phyloP scores from a whole-genome alignment of 164 flowering plant species.

The Tetracentron sinense region DNA sequence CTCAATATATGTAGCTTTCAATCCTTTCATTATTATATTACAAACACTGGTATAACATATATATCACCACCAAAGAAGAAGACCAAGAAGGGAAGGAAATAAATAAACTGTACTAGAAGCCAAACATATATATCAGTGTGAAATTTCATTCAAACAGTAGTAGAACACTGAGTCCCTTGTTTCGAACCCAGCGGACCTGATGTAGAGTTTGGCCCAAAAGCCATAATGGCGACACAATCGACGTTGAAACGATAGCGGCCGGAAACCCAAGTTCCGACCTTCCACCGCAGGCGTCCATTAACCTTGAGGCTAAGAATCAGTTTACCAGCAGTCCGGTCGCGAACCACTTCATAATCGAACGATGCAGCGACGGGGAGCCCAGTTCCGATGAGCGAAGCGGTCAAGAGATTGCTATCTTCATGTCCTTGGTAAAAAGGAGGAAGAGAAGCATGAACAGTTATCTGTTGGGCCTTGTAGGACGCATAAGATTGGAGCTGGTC shows the following conservation, averaged over 20 bases:
- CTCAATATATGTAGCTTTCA: too few relatives aligned
- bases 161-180: constrained; percentile 49
- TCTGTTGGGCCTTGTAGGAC: constrained; percentile 54
- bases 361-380: constrained; percentile 47
- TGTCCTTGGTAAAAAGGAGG: constrained; percentile 57
- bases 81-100: too few relatives aligned
- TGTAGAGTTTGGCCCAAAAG: constrained; percentile 32
- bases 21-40: too few relatives aligned
- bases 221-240: constrained; percentile 40
- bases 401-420: constrained; percentile 38
- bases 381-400: constrained; percentile 37
- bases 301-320: constrained; percentile 35
- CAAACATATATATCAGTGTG: background rate
- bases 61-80: too few relatives aligned
- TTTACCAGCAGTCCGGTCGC: constrained; percentile 42
- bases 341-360: constrained; percentile 43
- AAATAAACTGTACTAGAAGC: too few relatives aligned
- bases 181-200: constrained; percentile 33
- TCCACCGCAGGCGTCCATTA: constrained; percentile 51
- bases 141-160: constrained; percentile 28
- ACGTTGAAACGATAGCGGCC: constrained; percentile 41
- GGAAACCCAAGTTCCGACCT: constrained; percentile 62
- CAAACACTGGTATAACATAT: too few relatives aligned
- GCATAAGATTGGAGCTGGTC: constrained; percentile 45
- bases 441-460: constrained; percentile 35